Evolutionary conservation across 1,139 yeast species (phyloP).

Genomic region (Geotrichum phurueaensis): DNA sequence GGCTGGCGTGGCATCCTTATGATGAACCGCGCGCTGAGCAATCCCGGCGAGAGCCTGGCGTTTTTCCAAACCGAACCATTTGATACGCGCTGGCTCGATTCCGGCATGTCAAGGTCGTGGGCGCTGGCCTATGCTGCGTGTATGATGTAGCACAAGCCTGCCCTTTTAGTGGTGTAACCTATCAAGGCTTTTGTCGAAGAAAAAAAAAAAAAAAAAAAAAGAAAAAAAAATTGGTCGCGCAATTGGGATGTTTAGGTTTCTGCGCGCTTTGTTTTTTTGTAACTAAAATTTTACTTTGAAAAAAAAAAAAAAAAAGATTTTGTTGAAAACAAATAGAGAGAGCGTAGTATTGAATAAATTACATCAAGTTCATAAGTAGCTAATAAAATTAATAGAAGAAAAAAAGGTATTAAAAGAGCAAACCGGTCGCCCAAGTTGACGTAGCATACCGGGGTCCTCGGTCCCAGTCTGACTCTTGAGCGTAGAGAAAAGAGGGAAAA

Average conservation of each 20-base stretch:
- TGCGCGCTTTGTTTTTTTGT: background rate
- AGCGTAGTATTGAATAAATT: background rate
- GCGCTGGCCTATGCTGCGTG: constrained; percentile 69
- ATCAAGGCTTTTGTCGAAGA: background rate
- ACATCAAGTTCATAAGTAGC: background rate
- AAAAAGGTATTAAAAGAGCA: background rate
- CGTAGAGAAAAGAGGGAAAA: background rate
- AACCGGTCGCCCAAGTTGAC: background rate
- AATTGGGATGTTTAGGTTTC: background rate
- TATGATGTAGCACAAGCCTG: constrained; percentile 15
- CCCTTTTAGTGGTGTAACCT: background rate
- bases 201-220: background rate
- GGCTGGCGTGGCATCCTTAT: constrained; percentile 89
- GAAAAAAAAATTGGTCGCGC: background rate
- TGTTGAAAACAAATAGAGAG: background rate
- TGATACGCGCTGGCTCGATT: constrained; percentile 54
- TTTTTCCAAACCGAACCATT: constrained; percentile 52
- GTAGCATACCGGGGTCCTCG: too few species aligned
- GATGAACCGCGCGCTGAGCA: constrained; percentile 57
- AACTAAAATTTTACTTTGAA: background rate
- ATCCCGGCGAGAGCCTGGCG: constrained; percentile 38
- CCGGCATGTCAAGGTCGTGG: constrained; percentile 90
- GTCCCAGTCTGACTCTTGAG: too few species aligned
- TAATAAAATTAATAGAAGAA: background rate
- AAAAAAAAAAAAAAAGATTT: background rate